Conservation (phyloP, 2,329 filamentous ascomycete species). For the Eurotiales sp. region DNA sequence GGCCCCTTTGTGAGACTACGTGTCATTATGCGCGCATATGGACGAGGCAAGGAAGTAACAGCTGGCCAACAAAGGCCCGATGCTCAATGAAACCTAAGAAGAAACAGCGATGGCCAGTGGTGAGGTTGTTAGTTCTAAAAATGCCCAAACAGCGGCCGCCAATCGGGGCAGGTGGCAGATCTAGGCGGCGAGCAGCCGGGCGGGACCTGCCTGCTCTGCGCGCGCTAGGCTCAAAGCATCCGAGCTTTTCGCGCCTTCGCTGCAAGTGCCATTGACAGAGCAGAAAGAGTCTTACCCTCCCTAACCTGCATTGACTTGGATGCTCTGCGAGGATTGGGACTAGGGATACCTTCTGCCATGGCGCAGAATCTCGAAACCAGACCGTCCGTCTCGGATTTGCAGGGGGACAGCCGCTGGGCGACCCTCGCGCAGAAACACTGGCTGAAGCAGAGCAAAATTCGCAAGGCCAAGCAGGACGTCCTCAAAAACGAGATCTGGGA, state of each 20-base stretch:
- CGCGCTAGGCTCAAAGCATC: conserved; percentile 17
- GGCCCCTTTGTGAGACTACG: background rate
- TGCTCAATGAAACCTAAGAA: too few relatives aligned
- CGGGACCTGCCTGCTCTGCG: conserved; percentile 22
- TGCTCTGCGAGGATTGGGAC: conserved; percentile 30
- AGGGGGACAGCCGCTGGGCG: conserved; percentile 49
- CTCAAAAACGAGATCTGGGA: conserved; percentile 89
- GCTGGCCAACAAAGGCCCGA: background rate
- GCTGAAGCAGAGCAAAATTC: conserved; percentile 67
- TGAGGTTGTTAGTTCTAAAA: too few relatives aligned
- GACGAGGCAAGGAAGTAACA: background rate
- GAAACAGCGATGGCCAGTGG: too few relatives aligned
- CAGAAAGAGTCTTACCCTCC: too few relatives aligned
- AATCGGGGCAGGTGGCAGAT: conserved; percentile 19
- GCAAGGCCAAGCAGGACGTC: conserved; percentile 74
- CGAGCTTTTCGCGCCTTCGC: conserved; percentile 10
- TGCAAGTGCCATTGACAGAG: conserved; percentile 9
- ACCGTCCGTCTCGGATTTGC: conserved; percentile 41
- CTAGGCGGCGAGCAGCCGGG: conserved; percentile 11
- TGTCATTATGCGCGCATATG: background rate
- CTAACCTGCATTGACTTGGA: conserved; percentile 1
- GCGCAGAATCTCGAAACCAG: conserved; percentile 49
- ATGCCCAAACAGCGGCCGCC: conserved; percentile 10
- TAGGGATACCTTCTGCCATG: conserved; percentile 52
- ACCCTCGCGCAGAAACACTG: conserved; percentile 79